Percentiles rank a stretch among this genome's conserved stretches.
These are phyloP conservation scores for Niveomyces coronatus DNA, from an alignment of 2,329 filamentous ascomycete genomes.

Conservation along the genomic window DNA sequence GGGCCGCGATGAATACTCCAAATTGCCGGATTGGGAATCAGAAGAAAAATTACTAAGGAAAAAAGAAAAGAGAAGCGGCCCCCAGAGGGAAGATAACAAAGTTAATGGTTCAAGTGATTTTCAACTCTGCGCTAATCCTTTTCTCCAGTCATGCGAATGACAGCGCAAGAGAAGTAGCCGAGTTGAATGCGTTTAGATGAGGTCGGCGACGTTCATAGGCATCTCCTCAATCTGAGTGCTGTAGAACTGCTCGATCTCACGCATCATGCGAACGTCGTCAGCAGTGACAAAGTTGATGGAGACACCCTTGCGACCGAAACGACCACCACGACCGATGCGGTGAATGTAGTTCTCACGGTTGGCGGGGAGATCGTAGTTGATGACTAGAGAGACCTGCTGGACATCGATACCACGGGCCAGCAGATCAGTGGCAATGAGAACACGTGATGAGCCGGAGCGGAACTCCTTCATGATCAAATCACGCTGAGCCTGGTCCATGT, in stretches of 20 bases:
- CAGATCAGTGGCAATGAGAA: conserved; percentile 95
- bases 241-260: conserved; percentile 99
- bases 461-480: conserved; percentile 99
- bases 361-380: conserved; percentile 98
- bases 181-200: conserved; percentile 46
- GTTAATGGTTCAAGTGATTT: conserved; percentile 9
- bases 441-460: conserved; percentile 95
- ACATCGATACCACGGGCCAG: conserved; percentile 99
- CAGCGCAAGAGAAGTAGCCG: conserved; percentile 16
- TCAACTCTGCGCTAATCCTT: conserved; percentile 2
- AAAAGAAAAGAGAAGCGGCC: conserved; percentile 8
- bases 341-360: conserved; percentile 99
- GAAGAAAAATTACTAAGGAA: conserved; percentile 6
- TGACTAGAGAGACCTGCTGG: conserved; percentile 98
- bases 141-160: conserved; percentile 11
- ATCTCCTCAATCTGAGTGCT: conserved; percentile 99
- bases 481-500: conserved; percentile 97
- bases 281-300: conserved; percentile 99
- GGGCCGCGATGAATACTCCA: conserved; percentile 8
- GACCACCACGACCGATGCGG: conserved; percentile 97
- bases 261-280: conserved; percentile 99
- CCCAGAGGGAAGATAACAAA: conserved; percentile 9
- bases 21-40: conserved; percentile 1
- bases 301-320: conserved; percentile 99
- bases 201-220: conserved; percentile 85